Conservation (phyloP, 192 early-diverging fungal genomes). For the Coemansia sp. region DNA sequence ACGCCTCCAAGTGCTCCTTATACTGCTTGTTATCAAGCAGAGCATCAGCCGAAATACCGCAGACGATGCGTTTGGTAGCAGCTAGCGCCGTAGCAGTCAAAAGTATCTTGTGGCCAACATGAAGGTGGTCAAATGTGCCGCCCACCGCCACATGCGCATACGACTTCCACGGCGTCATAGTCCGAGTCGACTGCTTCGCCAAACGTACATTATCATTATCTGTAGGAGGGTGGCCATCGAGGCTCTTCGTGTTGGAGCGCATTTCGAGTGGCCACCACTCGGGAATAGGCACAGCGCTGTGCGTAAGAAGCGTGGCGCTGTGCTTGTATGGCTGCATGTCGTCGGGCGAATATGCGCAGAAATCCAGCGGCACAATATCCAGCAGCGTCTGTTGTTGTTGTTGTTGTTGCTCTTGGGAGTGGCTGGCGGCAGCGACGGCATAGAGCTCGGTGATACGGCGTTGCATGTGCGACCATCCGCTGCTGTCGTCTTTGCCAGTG, state of each 20-base stretch:
- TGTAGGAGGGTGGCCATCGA: not conserved
- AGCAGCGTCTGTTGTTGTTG: not conserved
- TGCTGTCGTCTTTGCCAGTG: not conserved
- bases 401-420: not conserved
- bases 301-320: conserved; percentile 9
- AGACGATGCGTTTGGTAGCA: conserved; percentile 65
- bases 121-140: conserved; percentile 98
- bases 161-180: conserved; percentile 27
- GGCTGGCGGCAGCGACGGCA: conserved; percentile 23
- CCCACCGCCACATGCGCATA: conserved; percentile 64
- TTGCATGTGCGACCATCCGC: conserved; percentile 52
- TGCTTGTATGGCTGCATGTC: conserved; percentile 36
- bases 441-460: conserved; percentile 50
- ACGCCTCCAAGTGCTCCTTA: conserved; percentile 68
- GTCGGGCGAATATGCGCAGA: conserved; percentile 43
- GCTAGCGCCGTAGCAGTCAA: conserved; percentile 80
- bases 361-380: conserved; percentile 43
- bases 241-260: not conserved
- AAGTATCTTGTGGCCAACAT: conserved; percentile 93
- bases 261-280: conserved; percentile 48
- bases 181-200: conserved; percentile 2
- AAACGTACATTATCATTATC: not conserved
- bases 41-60: conserved; percentile 69
- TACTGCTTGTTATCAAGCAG: conserved; percentile 76
- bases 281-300: conserved; percentile 18